Conservation (phyloP, 345 rosid genomes). For the Hibiscus tridactylites region DNA sequence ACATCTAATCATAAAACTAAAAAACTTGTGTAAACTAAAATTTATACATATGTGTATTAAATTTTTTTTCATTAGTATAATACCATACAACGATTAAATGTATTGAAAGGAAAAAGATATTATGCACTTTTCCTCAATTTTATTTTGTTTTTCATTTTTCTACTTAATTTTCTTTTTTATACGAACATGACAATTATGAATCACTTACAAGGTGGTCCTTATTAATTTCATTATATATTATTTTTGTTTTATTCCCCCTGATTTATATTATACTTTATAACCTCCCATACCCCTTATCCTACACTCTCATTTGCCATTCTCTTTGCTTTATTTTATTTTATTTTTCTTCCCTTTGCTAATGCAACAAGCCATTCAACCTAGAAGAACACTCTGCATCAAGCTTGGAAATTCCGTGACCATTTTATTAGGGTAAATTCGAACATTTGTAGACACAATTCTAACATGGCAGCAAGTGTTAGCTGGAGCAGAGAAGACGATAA, state of each 20-base stretch:
- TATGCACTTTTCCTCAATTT: no score
- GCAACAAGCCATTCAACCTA: conserved; percentile 9
- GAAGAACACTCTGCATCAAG: not conserved
- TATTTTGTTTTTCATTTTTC: no score
- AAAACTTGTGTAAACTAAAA: no score
- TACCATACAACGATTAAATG: no score
- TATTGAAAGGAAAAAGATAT: no score
- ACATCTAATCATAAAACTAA: no score
- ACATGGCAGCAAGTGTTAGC: conserved; percentile 37
- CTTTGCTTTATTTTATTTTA: not conserved
- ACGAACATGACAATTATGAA: not conserved
- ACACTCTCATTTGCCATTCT: conserved; percentile 15
- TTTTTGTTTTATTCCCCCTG: not conserved
- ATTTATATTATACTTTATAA: not conserved
- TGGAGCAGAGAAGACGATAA: conserved; percentile 89
- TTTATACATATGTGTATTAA: no score
- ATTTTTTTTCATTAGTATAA: no score
- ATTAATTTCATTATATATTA: not conserved
- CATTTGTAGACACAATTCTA: not conserved
- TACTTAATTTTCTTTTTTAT: not conserved
- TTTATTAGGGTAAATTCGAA: not conserved
- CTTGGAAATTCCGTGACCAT: not conserved
- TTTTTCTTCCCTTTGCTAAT: not conserved
- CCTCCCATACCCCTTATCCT: conserved; percentile 28
- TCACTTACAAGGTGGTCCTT: conserved; percentile 8